Percentiles rank a stretch among this genome's conserved stretches.
phyloP scores from a whole-genome alignment of 176 grass and related monocot genomes.

The Eleusine indica region DNA sequence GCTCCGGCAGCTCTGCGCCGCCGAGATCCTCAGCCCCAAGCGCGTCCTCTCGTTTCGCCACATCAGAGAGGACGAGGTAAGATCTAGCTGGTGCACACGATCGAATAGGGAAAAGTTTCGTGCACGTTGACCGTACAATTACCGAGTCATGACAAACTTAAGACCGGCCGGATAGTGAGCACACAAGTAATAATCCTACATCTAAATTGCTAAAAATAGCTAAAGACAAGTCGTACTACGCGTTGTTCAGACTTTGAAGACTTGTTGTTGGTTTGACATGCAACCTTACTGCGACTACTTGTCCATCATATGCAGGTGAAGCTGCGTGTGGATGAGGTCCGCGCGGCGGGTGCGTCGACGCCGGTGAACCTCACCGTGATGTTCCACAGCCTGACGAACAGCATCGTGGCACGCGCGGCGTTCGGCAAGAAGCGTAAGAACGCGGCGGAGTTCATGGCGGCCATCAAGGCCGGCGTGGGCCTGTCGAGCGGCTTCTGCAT shows the following conservation, averaged over 20 bases:
- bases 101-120: too few species aligned
- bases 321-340: constrained; percentile 36
- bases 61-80: constrained; percentile 53
- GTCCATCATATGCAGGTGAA: constrained; percentile 7
- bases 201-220: too few species aligned
- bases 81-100: not conserved
- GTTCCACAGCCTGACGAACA: constrained; percentile 30
- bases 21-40: constrained; percentile 55
- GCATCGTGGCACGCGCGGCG: constrained; percentile 13
- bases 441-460: constrained; percentile 28
- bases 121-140: too few species aligned
- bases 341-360: not conserved
- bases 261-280: not conserved
- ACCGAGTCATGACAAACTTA: too few species aligned
- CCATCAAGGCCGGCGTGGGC: constrained; percentile 19
- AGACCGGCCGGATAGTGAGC: too few species aligned
- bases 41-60: constrained; percentile 50
- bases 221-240: too few species aligned
- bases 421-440: constrained; percentile 32
- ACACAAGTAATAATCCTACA: too few species aligned
- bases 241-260: too few species aligned
- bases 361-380: constrained; percentile 31
- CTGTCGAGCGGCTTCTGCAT: constrained; percentile 26
- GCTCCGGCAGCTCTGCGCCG: constrained; percentile 54
- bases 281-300: not conserved